Percentiles rank a stretch among this genome's conserved stretches.
Evolutionary conservation across 2,329 filamentous ascomycete species (phyloP).

Genomic region (Colletotrichum endophyticum): DNA sequence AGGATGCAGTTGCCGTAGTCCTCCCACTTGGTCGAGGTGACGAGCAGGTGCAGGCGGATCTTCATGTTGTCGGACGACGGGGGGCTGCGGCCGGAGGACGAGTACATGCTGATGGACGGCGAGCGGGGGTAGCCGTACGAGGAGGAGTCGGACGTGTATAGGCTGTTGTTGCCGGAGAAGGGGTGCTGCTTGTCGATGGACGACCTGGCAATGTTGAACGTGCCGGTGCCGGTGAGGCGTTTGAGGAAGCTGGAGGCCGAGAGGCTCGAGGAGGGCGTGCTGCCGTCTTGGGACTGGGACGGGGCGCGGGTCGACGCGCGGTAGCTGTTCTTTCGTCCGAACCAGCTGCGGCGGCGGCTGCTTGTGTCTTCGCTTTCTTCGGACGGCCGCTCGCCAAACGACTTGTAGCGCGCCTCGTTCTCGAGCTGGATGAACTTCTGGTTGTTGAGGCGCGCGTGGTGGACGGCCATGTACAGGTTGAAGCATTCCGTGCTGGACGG

Average conservation of each 20-base stretch:
- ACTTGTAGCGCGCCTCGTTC: conserved; percentile 73
- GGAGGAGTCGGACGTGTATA: conserved; percentile 66
- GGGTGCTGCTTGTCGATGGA: conserved; percentile 65
- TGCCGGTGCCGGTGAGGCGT: conserved; percentile 72
- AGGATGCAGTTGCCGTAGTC: conserved; percentile 87
- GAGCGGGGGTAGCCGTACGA: conserved; percentile 55
- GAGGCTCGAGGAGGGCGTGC: conserved; percentile 61
- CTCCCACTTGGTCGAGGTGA: conserved; percentile 81
- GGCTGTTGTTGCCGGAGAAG: conserved; percentile 60
- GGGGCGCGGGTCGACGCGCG: conserved; percentile 66
- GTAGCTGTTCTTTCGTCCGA: conserved; percentile 70
- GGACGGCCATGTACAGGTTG: conserved; percentile 83
- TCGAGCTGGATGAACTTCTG: conserved; percentile 79
- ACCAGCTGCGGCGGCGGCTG: conserved; percentile 59
- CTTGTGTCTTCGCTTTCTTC: conserved; percentile 53
- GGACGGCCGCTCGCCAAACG: conserved; percentile 64
- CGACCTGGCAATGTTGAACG: conserved; percentile 83
- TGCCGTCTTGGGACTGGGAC: conserved; percentile 73
- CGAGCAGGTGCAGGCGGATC: conserved; percentile 83
- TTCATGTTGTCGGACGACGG: conserved; percentile 80
- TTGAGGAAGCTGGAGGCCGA: conserved; percentile 80
- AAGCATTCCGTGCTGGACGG: conserved; percentile 78
- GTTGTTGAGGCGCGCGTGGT: conserved; percentile 89
- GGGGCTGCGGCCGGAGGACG: conserved; percentile 54
- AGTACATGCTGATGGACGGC: conserved; percentile 61